Evolutionary conservation across 768 basidiomycete genomes (phyloP).

Genomic region (Mycena amicta): DNA sequence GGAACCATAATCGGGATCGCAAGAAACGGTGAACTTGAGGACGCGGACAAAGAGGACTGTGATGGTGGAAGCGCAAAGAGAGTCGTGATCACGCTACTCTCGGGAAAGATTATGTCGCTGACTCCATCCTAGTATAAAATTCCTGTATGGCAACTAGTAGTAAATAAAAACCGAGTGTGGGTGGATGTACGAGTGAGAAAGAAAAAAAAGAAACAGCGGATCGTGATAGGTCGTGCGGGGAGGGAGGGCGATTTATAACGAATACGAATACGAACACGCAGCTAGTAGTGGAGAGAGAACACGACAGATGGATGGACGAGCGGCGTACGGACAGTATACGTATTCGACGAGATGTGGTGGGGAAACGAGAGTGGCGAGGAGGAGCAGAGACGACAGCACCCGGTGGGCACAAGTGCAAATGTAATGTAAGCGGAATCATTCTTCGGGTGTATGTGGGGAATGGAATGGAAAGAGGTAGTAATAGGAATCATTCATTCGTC

Average conservation of each 20-base stretch:
- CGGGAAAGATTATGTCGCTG: too few species aligned
- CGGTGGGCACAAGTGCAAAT: conserved; percentile 7
- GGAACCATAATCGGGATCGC: too few species aligned
- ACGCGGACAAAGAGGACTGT: too few species aligned
- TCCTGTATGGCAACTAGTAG: conserved; percentile 4
- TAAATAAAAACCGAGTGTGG: conserved; percentile 5
- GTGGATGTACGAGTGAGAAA: background rate
- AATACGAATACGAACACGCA: conserved; percentile 7
- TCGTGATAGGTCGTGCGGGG: conserved; percentile 3
- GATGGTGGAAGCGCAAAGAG: too few species aligned
- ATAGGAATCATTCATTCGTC: background rate
- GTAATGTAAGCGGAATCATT: conserved; percentile 5
- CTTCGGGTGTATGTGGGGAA: background rate
- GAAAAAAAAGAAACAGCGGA: background rate
- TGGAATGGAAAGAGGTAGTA: conserved; percentile 1
- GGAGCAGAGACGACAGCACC: background rate
- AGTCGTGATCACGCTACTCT: too few species aligned
- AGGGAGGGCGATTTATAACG: background rate
- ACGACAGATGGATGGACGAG: conserved; percentile 11
- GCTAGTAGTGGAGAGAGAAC: conserved; percentile 1
- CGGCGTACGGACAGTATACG: background rate
- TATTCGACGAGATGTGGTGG: conserved; percentile 4
- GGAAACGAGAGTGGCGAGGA: conserved; percentile 8
- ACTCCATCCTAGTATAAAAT: conserved; percentile 8
- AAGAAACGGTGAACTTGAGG: too few species aligned